phyloP scores from a whole-genome alignment of 345 rosid genomes.

The Cardamine occulta region DNA sequence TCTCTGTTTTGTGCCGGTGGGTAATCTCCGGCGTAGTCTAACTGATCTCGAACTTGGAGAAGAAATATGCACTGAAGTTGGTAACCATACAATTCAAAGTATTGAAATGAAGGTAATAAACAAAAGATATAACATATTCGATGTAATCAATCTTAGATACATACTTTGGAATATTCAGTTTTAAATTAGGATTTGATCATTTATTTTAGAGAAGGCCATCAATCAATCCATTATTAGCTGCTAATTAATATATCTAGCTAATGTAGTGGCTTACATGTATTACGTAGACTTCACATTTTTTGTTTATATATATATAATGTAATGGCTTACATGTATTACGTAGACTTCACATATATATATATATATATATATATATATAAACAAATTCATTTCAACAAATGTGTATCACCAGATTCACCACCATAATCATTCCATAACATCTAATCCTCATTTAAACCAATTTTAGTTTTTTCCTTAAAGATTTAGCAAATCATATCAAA shows the following conservation, averaged over 20 bases:
- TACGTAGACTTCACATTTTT: slow-evolving; percentile 7
- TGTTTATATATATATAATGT: background rate
- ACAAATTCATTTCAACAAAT: background rate
- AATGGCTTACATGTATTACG: slow-evolving; percentile 11
- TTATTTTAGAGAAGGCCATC: background rate
- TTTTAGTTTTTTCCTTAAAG: background rate
- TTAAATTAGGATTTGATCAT: background rate
- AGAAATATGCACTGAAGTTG: background rate
- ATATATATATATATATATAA: too few species aligned
- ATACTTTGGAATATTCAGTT: background rate
- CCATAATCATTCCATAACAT: background rate
- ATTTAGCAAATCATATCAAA: background rate
- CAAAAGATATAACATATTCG: background rate
- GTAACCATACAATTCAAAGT: background rate
- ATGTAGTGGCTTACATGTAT: slow-evolving; percentile 6
- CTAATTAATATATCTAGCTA: background rate
- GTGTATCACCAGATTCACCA: background rate
- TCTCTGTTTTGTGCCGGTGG: background rate
- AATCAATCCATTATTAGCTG: background rate
- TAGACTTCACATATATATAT: background rate
- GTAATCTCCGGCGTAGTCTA: background rate
- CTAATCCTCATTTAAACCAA: background rate
- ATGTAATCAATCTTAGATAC: background rate
- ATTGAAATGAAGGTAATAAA: background rate
- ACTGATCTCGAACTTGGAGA: background rate